These are phyloP conservation scores for Diaporthe sp. DNA, from an alignment of 2,329 filamentous ascomycete species.

Conservation along the genomic window DNA sequence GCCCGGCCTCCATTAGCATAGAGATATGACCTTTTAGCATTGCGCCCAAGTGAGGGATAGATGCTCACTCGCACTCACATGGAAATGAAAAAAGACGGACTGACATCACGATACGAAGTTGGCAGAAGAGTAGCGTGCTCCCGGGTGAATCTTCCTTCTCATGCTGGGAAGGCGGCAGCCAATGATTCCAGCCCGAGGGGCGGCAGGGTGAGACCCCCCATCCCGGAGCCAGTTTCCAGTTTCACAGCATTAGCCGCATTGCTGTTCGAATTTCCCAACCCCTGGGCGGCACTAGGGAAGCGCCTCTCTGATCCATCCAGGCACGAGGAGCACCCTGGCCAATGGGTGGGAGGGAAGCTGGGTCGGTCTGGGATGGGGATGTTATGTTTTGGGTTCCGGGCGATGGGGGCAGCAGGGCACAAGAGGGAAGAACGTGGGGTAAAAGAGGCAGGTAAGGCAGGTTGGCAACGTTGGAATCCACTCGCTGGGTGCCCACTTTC, in stretches of 20 bases:
- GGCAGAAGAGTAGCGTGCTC: neutral
- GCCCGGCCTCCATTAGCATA: conserved; percentile 27
- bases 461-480: neutral
- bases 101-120: conserved; percentile 27
- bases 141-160: conserved; percentile 8
- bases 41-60: conserved; percentile 11
- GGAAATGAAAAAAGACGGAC: conserved; percentile 6
- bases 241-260: conserved; percentile 12
- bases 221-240: conserved; percentile 3
- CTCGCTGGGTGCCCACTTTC: conserved; percentile 17
- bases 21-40: conserved; percentile 27
- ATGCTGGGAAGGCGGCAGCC: conserved; percentile 19
- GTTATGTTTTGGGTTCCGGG: conserved; percentile 14
- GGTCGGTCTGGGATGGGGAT: conserved; percentile 27
- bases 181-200: conserved; percentile 3
- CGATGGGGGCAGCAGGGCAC: too few species aligned
- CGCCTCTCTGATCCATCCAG: conserved; percentile 6
- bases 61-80: conserved; percentile 12
- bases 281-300: conserved; percentile 24
- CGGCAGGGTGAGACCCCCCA: conserved; percentile 20
- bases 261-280: conserved; percentile 25
- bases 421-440: conserved; percentile 15
- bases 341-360: neutral
- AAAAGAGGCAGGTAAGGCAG: neutral
- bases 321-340: conserved; percentile 30